These are phyloP conservation scores for Floccularia luteovirens DNA, from an alignment of 768 basidiomycete genomes.

Conservation along the genomic window DNA sequence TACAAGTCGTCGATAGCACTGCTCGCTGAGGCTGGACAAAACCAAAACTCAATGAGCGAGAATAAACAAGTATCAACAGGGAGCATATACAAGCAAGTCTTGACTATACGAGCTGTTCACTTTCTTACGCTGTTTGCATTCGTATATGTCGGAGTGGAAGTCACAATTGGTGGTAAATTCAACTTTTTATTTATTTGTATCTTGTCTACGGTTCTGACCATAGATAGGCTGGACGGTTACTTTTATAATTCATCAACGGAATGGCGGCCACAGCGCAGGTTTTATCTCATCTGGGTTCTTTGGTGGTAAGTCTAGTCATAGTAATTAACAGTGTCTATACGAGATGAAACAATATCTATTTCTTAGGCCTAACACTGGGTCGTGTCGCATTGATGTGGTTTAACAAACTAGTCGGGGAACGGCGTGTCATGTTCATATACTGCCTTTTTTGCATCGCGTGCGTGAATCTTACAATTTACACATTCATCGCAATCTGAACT, in stretches of 20 bases:
- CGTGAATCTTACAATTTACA: no score
- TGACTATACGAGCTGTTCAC: no score
- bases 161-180: conserved; percentile 14
- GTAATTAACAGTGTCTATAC: conserved; percentile 12
- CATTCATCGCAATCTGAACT: no score
- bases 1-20: conserved; percentile 8
- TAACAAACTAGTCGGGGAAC: conserved; percentile 33
- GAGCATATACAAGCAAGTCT: conserved; percentile 38
- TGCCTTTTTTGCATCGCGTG: conserved; percentile 24
- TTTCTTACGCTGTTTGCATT: conserved; percentile 37
- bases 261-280: conserved; percentile 37
- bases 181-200: conserved; percentile 6
- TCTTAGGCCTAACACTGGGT: no score
- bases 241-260: conserved; percentile 34
- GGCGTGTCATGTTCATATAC: conserved; percentile 22
- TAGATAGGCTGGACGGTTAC: conserved; percentile 46
- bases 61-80: conserved; percentile 4
- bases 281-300: conserved; percentile 31
- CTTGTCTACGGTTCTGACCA: not conserved
- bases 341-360: conserved; percentile 3
- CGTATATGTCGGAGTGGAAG: no score
- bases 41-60: conserved; percentile 11
- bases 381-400: conserved; percentile 38
- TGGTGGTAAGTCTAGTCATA: no score
- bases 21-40: conserved; percentile 14